A percentile compares a stretch with the other conserved stretches of the same genome.
Conservation (phyloP, 495 filamentous ascomycete species). For the Aspergillus leporis region DNA sequence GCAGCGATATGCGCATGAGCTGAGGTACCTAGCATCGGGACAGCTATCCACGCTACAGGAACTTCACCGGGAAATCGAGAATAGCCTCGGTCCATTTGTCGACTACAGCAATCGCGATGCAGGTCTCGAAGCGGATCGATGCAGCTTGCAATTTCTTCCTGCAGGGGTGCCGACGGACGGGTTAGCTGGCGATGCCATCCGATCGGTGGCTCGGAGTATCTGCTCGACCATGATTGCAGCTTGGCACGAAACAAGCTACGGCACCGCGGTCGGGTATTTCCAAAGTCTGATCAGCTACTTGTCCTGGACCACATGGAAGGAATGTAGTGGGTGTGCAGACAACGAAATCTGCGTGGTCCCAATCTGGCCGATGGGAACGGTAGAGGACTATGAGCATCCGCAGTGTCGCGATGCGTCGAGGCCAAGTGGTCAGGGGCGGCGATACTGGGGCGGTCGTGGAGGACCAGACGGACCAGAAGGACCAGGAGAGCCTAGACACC, state of each 20-base stretch:
- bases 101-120: conserved; percentile 43
- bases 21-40: conserved; percentile 49
- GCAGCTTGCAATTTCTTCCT: conserved; percentile 50
- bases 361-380: conserved; percentile 63
- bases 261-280: conserved; percentile 29
- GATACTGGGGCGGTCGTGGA: conserved; percentile 36
- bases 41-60: conserved; percentile 31
- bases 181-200: conserved; percentile 43
- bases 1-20: conserved; percentile 53
- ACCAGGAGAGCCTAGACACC: background rate
- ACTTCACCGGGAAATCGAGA: conserved; percentile 46
- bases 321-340: conserved; percentile 52
- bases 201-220: conserved; percentile 46
- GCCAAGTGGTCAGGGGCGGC: conserved; percentile 27
- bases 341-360: conserved; percentile 67
- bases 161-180: conserved; percentile 9
- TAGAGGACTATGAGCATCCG: conserved; percentile 54
- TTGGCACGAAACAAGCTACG: conserved; percentile 27
- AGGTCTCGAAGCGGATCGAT: conserved; percentile 42
- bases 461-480: background rate
- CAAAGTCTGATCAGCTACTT: conserved; percentile 49
- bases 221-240: conserved; percentile 52
- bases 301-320: conserved; percentile 62
- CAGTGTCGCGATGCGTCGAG: conserved; percentile 40
- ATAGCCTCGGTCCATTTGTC: conserved; percentile 51